Conservation (phyloP, 371 early-diverging fungal species). For the Mortierella sp. region DNA sequence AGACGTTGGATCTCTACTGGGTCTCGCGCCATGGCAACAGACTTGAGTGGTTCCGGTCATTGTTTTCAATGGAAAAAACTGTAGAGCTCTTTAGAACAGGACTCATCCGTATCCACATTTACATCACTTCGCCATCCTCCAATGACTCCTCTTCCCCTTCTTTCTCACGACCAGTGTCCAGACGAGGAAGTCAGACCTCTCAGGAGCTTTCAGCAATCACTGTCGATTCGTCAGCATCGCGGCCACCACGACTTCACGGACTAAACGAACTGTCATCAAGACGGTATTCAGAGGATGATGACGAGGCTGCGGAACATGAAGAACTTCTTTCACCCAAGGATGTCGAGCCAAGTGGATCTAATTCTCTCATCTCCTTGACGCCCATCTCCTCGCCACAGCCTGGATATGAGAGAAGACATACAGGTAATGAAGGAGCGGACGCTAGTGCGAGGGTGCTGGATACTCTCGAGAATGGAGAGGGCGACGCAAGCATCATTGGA, state of each 20-base stretch:
- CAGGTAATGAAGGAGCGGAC: slow-evolving; percentile 54
- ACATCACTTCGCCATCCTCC: slow-evolving; percentile 26
- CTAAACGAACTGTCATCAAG: not conserved
- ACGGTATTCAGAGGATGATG: slow-evolving; percentile 47
- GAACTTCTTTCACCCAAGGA: slow-evolving; percentile 41
- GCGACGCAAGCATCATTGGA: slow-evolving; percentile 61
- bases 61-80: slow-evolving; percentile 52
- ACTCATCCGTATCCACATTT: slow-evolving; percentile 51
- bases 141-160: not conserved
- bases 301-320: slow-evolving; percentile 35
- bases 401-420: not conserved
- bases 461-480: slow-evolving; percentile 59
- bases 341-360: slow-evolving; percentile 10
- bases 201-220: not conserved
- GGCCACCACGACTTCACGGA: not conserved
- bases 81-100: slow-evolving; percentile 52
- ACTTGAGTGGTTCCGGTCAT: slow-evolving; percentile 49
- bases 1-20: slow-evolving; percentile 51
- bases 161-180: not conserved
- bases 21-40: slow-evolving; percentile 45
- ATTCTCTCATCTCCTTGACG: slow-evolving; percentile 28
- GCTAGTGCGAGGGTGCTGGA: slow-evolving; percentile 53
- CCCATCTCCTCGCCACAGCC: slow-evolving; percentile 19
- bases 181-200: not conserved
- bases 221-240: not conserved